Percentiles rank a stretch among this genome's conserved stretches.
These are phyloP conservation scores for Coemansia sp. DNA, from an alignment of 192 early-diverging fungal genomes.

Conservation along the genomic window DNA sequence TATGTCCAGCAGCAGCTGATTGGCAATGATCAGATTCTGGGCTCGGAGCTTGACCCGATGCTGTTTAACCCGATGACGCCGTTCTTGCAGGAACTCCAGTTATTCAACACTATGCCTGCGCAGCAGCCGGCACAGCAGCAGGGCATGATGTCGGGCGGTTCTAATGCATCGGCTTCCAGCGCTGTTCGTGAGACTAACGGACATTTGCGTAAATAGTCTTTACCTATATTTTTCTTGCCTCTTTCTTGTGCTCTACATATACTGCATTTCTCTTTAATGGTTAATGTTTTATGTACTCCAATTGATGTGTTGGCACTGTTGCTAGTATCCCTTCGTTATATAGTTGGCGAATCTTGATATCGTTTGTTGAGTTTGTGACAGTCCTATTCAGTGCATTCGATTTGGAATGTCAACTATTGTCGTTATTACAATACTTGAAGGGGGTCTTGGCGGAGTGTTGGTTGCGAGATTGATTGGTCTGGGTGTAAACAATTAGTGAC, in stretches of 20 bases:
- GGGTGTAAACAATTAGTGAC: no score
- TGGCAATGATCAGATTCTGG: conserved; percentile 10
- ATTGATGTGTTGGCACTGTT: no score
- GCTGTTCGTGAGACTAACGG: conserved; percentile 1
- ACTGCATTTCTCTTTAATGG: neutral
- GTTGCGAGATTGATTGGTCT: no score
- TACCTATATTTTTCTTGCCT: neutral
- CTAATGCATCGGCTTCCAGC: neutral
- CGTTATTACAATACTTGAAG: no score
- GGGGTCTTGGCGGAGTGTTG: no score
- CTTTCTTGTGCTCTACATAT: neutral
- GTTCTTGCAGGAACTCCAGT: conserved; percentile 48
- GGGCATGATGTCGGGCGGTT: neutral
- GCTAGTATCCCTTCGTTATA: no score
- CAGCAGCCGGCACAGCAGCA: conserved; percentile 8
- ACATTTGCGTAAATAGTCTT: neutral
- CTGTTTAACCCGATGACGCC: conserved; percentile 54
- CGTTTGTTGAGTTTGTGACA: no score
- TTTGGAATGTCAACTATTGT: no score
- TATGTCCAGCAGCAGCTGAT: conserved; percentile 5
- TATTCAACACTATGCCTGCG: conserved; percentile 20
- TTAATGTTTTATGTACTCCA: no score
- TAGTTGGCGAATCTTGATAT: no score
- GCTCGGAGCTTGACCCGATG: conserved; percentile 42
- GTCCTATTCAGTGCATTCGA: no score